Evolutionary conservation across 129 eudicot species (phyloP), one percentile per base, ranked within the genome.

Genomic region (Arctium lappa): DNA sequence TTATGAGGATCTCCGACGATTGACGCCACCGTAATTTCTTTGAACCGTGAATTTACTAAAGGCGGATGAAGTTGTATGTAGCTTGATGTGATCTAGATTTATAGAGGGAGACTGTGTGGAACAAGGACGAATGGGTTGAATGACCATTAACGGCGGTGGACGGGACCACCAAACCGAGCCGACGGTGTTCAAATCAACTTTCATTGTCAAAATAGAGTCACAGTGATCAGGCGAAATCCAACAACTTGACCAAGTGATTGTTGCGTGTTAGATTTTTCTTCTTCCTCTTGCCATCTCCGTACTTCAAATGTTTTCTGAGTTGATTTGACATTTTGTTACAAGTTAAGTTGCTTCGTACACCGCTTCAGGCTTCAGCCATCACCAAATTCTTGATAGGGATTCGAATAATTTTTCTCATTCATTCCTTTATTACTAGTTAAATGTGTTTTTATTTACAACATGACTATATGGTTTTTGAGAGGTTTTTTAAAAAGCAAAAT

Each of bases 91-190:
- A 39, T 83, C 1, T n/a, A 27, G 86, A 84, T 84, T 78, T 78
- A 84, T 78, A 78, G 38, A 46, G 73, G 39, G 56, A 37, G 53
- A 48, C 3, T 30, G 39, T 1, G 44, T 73, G 9, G 33, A 82
- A 1, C 30, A 31, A 6, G 29, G 62, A 69, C 27, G 60, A 27
- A 68, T 42, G 75, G 72, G 37, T 68, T 33, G 31, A 42, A 34
- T 50, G 8, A 37, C 46, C 46, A 53, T 37, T 50, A n/a, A 77
- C 73, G 78, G 46, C 72, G 72, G 63, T 13, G 62, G 42, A 6
- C 29, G 86, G 86, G 86, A 71, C 86, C 86, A 83, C 86, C 37
- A n/a, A 29, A 77, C 40, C 75, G 83, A 44, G 69, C 40, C 75
- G 83, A 44, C 83, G 70, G n/a, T 42, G 75, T n/a, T 70, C 4